Percentiles rank a stretch among this genome's conserved stretches.
Evolutionary conservation across 257 asterid genomes (phyloP).

Genomic region (Forsythia suspensa): DNA sequence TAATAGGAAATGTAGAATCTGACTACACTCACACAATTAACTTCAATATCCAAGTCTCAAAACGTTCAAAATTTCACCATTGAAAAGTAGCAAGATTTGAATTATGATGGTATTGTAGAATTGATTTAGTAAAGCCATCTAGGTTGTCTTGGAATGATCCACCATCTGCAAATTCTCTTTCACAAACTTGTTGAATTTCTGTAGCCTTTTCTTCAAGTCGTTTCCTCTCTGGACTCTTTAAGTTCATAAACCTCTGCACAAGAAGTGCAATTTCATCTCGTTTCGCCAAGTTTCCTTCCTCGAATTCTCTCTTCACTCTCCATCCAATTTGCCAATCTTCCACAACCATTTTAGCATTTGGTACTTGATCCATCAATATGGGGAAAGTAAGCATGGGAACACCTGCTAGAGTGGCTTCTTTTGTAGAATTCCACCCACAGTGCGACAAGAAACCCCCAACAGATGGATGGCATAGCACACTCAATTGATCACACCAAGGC

Average conservation of each 20-base stretch:
- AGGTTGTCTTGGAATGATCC: slow-evolving; percentile 31
- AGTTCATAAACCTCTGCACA: slow-evolving; percentile 46
- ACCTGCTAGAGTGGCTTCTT: slow-evolving; percentile 48
- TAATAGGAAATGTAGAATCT: too few relatives aligned
- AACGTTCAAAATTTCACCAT: too few relatives aligned
- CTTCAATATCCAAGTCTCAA: too few relatives aligned
- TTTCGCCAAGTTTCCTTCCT: slow-evolving; percentile 23
- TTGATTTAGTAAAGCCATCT: slow-evolving; percentile 31
- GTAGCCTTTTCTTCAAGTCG: slow-evolving; percentile 40
- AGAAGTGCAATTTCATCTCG: slow-evolving; percentile 32
- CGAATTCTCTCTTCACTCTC: slow-evolving; percentile 45
- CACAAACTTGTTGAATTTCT: slow-evolving; percentile 33
- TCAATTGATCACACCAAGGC: slow-evolving; percentile 66
- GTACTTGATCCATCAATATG: slow-evolving; percentile 46
- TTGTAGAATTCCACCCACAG: slow-evolving; percentile 80
- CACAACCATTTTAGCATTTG: slow-evolving; percentile 51
- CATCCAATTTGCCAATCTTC: slow-evolving; percentile 63
- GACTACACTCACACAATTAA: too few relatives aligned
- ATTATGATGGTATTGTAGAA: neutral
- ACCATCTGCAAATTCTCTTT: slow-evolving; percentile 35
- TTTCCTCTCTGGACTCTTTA: slow-evolving; percentile 40
- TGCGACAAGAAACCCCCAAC: slow-evolving; percentile 70
- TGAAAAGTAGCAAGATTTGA: neutral
- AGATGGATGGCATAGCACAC: slow-evolving; percentile 49
- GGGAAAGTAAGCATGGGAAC: slow-evolving; percentile 59